Evolutionary conservation across 768 basidiomycete species (phyloP).

Genomic region (Hericium coralloides): DNA sequence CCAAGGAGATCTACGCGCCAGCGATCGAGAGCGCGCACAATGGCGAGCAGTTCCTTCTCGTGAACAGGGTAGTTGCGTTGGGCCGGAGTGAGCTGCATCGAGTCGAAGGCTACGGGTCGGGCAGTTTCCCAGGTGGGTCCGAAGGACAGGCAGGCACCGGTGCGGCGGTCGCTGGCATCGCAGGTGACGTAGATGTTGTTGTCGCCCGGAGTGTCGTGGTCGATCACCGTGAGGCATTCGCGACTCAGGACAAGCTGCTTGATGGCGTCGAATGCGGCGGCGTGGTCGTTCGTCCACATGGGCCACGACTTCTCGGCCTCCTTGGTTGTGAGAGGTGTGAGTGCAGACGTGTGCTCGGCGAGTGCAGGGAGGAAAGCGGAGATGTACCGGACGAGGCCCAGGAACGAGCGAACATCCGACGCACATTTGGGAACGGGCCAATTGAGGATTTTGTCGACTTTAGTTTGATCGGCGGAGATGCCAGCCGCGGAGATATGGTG

Average conservation of each 20-base stretch:
- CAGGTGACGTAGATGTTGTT: background rate
- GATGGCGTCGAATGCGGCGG: background rate
- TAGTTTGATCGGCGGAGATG: background rate
- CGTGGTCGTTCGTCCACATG: background rate
- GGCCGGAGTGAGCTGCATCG: background rate
- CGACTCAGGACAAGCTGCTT: constrained; percentile 1
- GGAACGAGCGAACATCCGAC: background rate
- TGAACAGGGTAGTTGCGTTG: background rate
- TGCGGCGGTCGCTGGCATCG: background rate
- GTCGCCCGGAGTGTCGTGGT: background rate
- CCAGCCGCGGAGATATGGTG: background rate
- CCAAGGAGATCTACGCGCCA: background rate
- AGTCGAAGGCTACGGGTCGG: background rate
- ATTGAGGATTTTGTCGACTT: background rate
- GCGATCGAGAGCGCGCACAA: background rate
- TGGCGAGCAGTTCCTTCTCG: background rate
- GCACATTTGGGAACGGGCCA: background rate
- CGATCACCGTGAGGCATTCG: background rate
- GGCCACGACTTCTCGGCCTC: background rate
- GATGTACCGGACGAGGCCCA: background rate
- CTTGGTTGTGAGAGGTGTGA: background rate
- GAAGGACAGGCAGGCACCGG: background rate
- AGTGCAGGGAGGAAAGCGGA: background rate
- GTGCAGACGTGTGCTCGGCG: background rate
- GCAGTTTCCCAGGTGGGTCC: background rate